A percentile compares a stretch with the other conserved stretches of the same genome.
Conservation (phyloP, 1,139 yeast species). For the Blastobotrys elegans region DNA sequence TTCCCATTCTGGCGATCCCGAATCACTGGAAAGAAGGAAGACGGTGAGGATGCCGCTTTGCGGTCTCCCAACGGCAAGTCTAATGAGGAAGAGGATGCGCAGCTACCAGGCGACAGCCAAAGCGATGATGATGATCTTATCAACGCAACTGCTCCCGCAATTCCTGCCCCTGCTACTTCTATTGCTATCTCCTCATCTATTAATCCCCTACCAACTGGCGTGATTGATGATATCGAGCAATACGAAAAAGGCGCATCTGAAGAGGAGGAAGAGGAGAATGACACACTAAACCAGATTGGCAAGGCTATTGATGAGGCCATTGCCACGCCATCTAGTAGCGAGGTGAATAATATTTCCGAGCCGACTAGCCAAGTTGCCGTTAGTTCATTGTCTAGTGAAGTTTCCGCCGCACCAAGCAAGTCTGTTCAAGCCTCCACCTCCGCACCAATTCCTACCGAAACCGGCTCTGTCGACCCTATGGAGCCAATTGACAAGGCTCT, state of each 20-base stretch:
- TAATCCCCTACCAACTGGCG: neutral
- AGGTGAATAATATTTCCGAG: neutral
- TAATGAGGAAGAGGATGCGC: neutral
- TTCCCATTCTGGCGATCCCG: conserved; percentile 10
- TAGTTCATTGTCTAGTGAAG: too few relatives aligned
- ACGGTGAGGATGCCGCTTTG: too few relatives aligned
- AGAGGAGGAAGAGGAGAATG: neutral
- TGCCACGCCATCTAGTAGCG: neutral
- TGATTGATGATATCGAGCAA: neutral
- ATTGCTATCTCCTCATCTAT: neutral
- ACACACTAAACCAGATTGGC: neutral
- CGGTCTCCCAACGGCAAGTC: too few relatives aligned
- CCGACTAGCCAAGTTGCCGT: too few relatives aligned
- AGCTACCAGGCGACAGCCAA: neutral
- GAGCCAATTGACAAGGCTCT: neutral
- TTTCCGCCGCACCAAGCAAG: too few relatives aligned
- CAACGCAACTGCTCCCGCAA: neutral
- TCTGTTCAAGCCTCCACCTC: neutral
- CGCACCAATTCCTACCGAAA: neutral
- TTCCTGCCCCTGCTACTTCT: neutral
- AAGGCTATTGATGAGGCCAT: neutral
- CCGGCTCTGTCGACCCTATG: neutral
- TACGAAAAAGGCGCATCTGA: neutral
- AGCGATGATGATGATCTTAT: neutral
- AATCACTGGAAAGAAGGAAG: neutral